phyloP scores from a whole-genome alignment of 2,329 filamentous ascomycete genomes.

The Dactylonectria macrodidyma region DNA sequence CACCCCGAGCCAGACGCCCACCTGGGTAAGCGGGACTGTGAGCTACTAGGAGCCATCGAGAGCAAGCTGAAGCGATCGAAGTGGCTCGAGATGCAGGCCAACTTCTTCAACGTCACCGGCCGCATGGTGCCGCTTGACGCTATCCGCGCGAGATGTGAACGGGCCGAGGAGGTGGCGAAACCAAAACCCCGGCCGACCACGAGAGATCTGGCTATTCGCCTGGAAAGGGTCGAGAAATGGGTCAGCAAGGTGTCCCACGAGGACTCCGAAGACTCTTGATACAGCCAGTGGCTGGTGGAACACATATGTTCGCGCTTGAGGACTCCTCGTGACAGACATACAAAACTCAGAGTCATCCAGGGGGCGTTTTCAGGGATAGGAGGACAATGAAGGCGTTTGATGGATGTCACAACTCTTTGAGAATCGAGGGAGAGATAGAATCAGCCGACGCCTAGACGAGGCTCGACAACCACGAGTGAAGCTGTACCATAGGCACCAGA shows the following conservation, averaged over 20 bases:
- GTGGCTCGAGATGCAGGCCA: slow-evolving; percentile 61
- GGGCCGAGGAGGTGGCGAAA: slow-evolving; percentile 41
- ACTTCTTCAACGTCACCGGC: slow-evolving; percentile 61
- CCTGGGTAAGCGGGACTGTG: slow-evolving; percentile 51
- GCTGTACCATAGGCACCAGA: background rate
- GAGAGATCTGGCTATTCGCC: slow-evolving; percentile 11
- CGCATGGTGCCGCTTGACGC: slow-evolving; percentile 56
- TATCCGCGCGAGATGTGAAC: slow-evolving; percentile 55
- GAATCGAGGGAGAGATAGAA: background rate
- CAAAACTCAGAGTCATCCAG: no score
- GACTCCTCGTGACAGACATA: background rate
- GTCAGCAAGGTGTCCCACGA: slow-evolving; percentile 32
- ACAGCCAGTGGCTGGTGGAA: background rate
- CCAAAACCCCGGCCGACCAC: slow-evolving; percentile 17
- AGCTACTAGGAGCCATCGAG: slow-evolving; percentile 54
- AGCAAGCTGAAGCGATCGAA: slow-evolving; percentile 51
- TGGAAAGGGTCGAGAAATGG: slow-evolving; percentile 42
- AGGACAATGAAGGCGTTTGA: slow-evolving; percentile 8
- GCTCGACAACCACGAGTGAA: slow-evolving; percentile 2
- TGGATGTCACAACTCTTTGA: slow-evolving; percentile 1
- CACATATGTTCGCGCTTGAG: background rate
- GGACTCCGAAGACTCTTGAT: slow-evolving; percentile 14
- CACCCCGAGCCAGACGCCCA: slow-evolving; percentile 41
- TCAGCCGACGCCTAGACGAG: background rate
- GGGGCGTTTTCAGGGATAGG: slow-evolving; percentile 1